Percentiles rank a stretch among this genome's conserved stretches.
These are phyloP conservation scores for Galeopsis tetrahit DNA, from an alignment of 257 asterid species.

Conservation along the genomic window DNA sequence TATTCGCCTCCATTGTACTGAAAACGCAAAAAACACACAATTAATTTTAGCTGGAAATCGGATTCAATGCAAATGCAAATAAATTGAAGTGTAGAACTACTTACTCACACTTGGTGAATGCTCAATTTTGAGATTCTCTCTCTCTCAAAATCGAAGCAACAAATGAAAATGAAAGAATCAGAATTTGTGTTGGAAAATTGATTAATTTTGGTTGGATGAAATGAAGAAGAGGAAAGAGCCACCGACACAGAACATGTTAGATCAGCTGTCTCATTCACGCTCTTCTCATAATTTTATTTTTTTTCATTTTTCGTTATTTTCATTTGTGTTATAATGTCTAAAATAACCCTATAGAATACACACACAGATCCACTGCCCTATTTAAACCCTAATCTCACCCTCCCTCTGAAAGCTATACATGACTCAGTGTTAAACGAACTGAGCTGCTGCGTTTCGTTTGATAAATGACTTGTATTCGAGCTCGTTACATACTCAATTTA, in stretches of 20 bases:
- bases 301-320: not conserved
- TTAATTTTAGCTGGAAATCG: not conserved
- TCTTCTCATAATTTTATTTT: not conserved
- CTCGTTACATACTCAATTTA: no score
- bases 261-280: conserved; percentile 36
- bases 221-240: conserved; percentile 11
- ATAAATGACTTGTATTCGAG: no score
- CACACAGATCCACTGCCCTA: no score
- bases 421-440: no score
- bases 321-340: not conserved
- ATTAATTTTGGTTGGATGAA: conserved; percentile 28
- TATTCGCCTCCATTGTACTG: conserved; percentile 36
- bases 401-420: no score
- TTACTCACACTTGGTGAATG: conserved; percentile 15
- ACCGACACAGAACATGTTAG: conserved; percentile 38
- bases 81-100: conserved; percentile 26
- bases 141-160: not conserved
- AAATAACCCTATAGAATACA: not conserved
- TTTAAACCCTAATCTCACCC: no score
- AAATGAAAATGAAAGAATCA: conserved; percentile 24
- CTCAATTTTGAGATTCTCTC: conserved; percentile 8
- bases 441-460: no score
- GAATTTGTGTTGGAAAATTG: not conserved
- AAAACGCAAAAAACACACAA: not conserved
- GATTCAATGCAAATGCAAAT: not conserved